phyloP scores from a whole-genome alignment of 805 yeast species.

The Pichia nakasei region DNA sequence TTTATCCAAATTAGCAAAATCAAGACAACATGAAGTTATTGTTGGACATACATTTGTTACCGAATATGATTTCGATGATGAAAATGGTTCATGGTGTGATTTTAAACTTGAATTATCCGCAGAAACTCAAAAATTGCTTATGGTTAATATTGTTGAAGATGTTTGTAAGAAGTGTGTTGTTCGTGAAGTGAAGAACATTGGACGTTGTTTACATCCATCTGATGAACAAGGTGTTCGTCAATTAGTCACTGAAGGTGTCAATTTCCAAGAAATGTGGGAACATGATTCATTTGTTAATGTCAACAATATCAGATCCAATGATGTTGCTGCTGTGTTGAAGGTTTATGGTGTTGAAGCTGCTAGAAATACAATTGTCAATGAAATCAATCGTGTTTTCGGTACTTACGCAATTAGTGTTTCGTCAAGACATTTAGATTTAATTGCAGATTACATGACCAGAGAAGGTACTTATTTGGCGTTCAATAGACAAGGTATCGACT shows the following conservation, averaged over 20 bases:
- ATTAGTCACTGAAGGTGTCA: constrained; percentile 95
- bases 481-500: constrained; percentile 96
- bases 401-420: constrained; percentile 94
- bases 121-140: constrained; percentile 82
- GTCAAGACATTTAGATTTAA: constrained; percentile 87
- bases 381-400: constrained; percentile 90
- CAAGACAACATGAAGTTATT: constrained; percentile 78
- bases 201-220: constrained; percentile 82
- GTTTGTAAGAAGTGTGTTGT: constrained; percentile 86
- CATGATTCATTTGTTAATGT: constrained; percentile 90
- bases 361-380: constrained; percentile 91
- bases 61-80: constrained; percentile 85
- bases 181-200: constrained; percentile 83
- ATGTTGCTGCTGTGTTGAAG: constrained; percentile 78
- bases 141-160: constrained; percentile 94
- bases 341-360: constrained; percentile 99
- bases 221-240: constrained; percentile 64
- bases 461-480: constrained; percentile 96
- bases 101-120: constrained; percentile 78
- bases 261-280: constrained; percentile 97
- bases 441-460: constrained; percentile 99
- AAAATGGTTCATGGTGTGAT: constrained; percentile 84
- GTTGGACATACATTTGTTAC: constrained; percentile 65
- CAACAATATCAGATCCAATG: constrained; percentile 84
- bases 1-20: constrained; percentile 57